Evolutionary conservation across 495 filamentous ascomycete species (phyloP), one percentile per base, ranked within the genome.

Genomic region (Cercophora samala): DNA sequence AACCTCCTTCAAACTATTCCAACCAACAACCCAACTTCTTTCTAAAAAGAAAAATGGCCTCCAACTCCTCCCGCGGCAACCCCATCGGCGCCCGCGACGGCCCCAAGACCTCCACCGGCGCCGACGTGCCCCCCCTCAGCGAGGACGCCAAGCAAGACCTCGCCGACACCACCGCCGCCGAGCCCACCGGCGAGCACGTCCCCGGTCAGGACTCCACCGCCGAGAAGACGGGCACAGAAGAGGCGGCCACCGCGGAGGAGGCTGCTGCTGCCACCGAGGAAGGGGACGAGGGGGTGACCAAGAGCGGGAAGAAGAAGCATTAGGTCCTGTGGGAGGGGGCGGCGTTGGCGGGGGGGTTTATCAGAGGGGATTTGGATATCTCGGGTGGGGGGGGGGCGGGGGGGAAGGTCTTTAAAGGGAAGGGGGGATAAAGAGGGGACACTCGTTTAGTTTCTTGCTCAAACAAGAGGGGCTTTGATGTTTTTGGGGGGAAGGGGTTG

Each of bases 41-140:
- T 17, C n/a, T n/a, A n/a, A n/a, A n/a, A n/a, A n/a, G n/a, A 25
- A 53, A 58, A 37, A 78, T 78, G 76, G 76, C 76, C 32, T 70
- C 71, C 17, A 76, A 78, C 71, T 73, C 72, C 23, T 62, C 59
- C 54, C 69, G 72, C 53, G 74, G 74, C 56, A 76, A 77, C 66
- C 64, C 72, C 26, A 76, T 76, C 60, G 73, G 63, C 29, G 68
- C 73, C 6, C 25, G 23, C 1, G 68, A 70, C 54, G 71, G 73
- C 17, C 73, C 73, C 4, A 18, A 58, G 3, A 21, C 61, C 21
- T 8, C 64, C 5, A 62, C 32, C 8, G 58, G 54, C 9, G 21
- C 23, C 0, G 13, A 58, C 19, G 53, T 63, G 0, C 73, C 71
- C 0, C 68, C 66, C 23, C 18, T 74, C 11, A 5, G 66, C 6